Base-by-base conservation (phyloP, 2,329 filamentous ascomycete species). In the Penicillium sp. region DNA sequence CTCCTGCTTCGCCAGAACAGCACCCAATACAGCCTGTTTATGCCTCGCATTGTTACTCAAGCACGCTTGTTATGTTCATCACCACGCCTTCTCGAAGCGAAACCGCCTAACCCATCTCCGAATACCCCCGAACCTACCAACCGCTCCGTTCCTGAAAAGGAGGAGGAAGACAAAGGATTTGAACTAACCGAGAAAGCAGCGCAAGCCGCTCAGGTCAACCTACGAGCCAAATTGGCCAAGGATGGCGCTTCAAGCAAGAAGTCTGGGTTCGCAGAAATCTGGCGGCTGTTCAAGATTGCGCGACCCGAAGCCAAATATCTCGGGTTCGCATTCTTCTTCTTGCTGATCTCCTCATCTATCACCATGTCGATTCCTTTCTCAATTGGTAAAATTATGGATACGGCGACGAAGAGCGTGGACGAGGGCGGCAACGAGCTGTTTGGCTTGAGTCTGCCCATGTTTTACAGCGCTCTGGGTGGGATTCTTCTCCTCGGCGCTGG, bases 291-390 rank as follows among this genome's bases (percentile, higher is more conserved):
- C 68, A 89, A 86, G 71, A 93, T 98, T 66, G 93, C 93, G 10
- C 80, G 82, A 47, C 92, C 92, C 2, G 93, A 98, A 73, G 74
- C 87, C 27, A 85, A 79, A 65, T 87, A 88, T 70, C 82, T 98
- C 13, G 79, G 77, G 6, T 71, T 87, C 56, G 95, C 95, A 3
- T 92, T 97, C 67, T 68, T 87, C 47, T 87, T 95, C 66, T 78
- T 98, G 44, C 78, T 98, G 50, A 79, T 96, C 54, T 96, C 92
- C 13, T 97, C 92, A 3, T 81, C 84, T 44, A 90, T 98, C 59
- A 95, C 91, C 49, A 95, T 98, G 87, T 91, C 89, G 2, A 88
- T 98, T 52, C 93, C 93, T 1, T 95, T 96, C 67, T 95, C 91
- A 0, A 95, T 98, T 57, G 93, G 93, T 49, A 92, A 91, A 66